These are phyloP conservation scores for Sugiyamaella pinicola DNA, from an alignment of 1,139 yeast genomes.

Conservation along the genomic window DNA sequence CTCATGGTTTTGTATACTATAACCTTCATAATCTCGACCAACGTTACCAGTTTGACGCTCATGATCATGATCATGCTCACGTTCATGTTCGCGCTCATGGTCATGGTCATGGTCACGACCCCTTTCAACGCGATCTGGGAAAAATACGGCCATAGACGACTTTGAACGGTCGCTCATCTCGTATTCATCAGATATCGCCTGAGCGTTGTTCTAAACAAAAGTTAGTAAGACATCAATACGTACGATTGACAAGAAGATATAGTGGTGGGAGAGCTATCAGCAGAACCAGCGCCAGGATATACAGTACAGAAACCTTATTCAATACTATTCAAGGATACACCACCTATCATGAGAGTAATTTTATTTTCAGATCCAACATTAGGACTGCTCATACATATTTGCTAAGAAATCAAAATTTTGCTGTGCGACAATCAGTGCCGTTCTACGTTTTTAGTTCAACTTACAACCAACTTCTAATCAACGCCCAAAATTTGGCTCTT, in stretches of 20 bases:
- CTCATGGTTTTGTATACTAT: slow-evolving; percentile 6
- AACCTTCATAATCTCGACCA: slow-evolving; percentile 6
- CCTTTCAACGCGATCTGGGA: slow-evolving; percentile 24
- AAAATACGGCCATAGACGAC: slow-evolving; percentile 26
- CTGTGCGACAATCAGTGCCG: not conserved
- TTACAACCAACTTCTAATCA: not conserved
- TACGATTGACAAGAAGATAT: too few relatives aligned
- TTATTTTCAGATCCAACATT: too few relatives aligned
- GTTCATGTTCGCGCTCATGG: slow-evolving; percentile 1
- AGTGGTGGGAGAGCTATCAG: not conserved
- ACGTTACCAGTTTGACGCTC: not conserved
- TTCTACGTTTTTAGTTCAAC: not conserved
- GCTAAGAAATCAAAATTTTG: too few relatives aligned
- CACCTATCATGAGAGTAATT: too few relatives aligned
- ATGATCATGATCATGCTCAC: not conserved
- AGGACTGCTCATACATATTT: too few relatives aligned
- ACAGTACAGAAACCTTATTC: too few relatives aligned
- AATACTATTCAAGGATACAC: not conserved
- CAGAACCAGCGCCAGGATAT: too few relatives aligned
- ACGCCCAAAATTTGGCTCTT: too few relatives aligned
- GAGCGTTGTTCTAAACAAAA: not conserved
- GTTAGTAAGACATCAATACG: too few relatives aligned
- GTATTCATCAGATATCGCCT: slow-evolving; percentile 1
- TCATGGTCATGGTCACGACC: slow-evolving; percentile 7
- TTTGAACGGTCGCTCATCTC: slow-evolving; percentile 19